Evolutionary conservation across 768 basidiomycete species (phyloP), one percentile per base, ranked within the genome.

Genomic region (Auriscalpium orientale): DNA sequence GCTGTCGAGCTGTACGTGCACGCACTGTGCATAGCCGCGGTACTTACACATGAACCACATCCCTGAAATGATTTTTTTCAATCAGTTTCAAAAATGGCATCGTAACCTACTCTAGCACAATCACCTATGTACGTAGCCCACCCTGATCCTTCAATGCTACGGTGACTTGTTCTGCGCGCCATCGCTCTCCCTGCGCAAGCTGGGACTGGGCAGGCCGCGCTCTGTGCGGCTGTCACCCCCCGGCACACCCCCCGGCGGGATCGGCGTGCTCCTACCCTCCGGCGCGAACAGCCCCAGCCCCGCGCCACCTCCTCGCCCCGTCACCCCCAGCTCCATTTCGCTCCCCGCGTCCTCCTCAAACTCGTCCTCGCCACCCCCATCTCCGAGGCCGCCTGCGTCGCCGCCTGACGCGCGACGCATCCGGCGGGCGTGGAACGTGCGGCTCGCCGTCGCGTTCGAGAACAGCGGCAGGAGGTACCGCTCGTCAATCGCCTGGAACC

Each of bases 401-500:
- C 63, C 59, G 18, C 57, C 58, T 28, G 59, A 65, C 21, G 63
- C 55, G 21, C 84, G 73, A 47, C 86, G 77, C 7, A 85, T 85
- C 49, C 81, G 74, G 34, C 88, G 81, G 3, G 91, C 90, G 64
- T 93, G 85, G 76, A 90, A 91, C 58, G 86, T 87, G 63, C 91
- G 77, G 60, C 87, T 90, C 16, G 91, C 91, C 0, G 91, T 92
- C 15, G 89, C 90, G 65, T 94, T 94, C 49, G 91, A 91, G 74
- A 93, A 98, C 38, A 98, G 74, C 20, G 95, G 95, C 3, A 98
- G 71, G 18, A 99, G 74, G 68, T 95, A 99, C 61, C 92, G 80
- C 72, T 99, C 94, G 71, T 99, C 95, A 40, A 99, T 72, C 46
- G 87, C 79, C 63, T 94, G 93, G 84, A 98, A 98, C 93, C 94